These are phyloP conservation scores for Colletotrichum sp. DNA, from an alignment of 2,329 filamentous ascomycete genomes.

Conservation along the genomic window DNA sequence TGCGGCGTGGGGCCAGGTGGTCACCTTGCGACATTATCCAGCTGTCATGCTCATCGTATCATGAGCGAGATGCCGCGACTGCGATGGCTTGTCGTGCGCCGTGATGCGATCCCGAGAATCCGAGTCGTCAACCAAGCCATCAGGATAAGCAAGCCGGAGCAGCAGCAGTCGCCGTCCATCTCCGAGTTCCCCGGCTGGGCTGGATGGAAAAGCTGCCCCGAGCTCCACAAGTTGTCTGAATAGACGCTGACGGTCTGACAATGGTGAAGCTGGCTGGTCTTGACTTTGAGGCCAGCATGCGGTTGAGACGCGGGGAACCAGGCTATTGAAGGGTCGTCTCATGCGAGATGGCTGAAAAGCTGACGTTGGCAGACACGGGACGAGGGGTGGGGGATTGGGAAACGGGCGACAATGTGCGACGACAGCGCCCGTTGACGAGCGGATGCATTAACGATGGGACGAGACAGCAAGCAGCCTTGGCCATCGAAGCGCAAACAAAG, in stretches of 20 bases:
- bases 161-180: neutral
- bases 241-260: neutral
- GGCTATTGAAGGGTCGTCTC: neutral
- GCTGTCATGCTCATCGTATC: neutral
- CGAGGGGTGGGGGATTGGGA: neutral
- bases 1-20: constrained; percentile 13
- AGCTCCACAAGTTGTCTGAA: neutral
- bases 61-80: neutral
- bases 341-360: constrained; percentile 2
- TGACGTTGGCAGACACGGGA: constrained; percentile 10
- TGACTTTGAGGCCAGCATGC: constrained; percentile 7
- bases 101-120: neutral
- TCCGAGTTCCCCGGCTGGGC: neutral
- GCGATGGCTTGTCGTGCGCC: neutral
- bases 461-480: neutral
- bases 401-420: neutral
- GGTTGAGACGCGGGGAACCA: constrained; percentile 8
- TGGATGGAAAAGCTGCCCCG: neutral
- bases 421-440: neutral
- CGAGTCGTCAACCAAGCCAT: neutral
- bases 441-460: constrained; percentile 1
- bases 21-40: neutral
- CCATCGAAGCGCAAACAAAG: neutral
- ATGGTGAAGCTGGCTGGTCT: neutral
- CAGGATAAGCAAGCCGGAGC: neutral